A percentile compares a stretch with the other conserved stretches of the same genome.
phyloP scores from a whole-genome alignment of 2,329 filamentous ascomycete species.

The Magnaporthiopsis poae region DNA sequence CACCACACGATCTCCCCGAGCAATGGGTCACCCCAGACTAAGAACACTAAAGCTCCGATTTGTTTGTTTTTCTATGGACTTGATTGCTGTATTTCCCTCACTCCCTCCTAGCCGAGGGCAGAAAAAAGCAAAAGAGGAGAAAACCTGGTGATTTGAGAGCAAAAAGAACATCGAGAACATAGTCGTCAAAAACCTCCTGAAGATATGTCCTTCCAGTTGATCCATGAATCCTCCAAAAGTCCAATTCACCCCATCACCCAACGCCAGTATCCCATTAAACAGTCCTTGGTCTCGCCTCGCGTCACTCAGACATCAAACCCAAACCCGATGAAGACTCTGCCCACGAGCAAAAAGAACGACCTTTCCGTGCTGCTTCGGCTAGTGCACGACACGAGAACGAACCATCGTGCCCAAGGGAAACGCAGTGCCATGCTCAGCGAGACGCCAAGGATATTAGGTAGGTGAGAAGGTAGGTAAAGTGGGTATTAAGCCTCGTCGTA shows the following conservation, averaged over 20 bases:
- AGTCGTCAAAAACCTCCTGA: conserved; percentile 2
- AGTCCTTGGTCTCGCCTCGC: neutral
- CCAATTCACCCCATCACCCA: neutral
- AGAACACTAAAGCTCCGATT: neutral
- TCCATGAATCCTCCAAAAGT: conserved; percentile 7
- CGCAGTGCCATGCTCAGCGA: neutral
- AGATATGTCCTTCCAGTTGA: conserved; percentile 6
- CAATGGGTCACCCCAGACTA: neutral
- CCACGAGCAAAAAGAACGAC: neutral
- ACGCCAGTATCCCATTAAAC: neutral
- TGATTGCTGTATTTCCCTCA: neutral
- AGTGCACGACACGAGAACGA: neutral
- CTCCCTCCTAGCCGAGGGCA: neutral
- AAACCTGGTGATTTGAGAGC: neutral
- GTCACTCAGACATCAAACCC: neutral
- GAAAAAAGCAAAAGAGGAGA: conserved; percentile 1
- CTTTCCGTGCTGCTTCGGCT: neutral
- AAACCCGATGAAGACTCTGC: neutral
- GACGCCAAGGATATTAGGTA: neutral
- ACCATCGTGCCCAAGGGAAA: neutral
- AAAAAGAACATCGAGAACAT: conserved; percentile 7
- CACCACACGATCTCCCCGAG: neutral
- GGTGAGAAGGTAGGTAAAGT: conserved; percentile 1
- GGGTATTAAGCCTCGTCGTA: conserved; percentile 5
- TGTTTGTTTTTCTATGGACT: neutral